Evolutionary conservation across 495 filamentous ascomycete species (phyloP).

Genomic region (Aspergillus biplanus): DNA sequence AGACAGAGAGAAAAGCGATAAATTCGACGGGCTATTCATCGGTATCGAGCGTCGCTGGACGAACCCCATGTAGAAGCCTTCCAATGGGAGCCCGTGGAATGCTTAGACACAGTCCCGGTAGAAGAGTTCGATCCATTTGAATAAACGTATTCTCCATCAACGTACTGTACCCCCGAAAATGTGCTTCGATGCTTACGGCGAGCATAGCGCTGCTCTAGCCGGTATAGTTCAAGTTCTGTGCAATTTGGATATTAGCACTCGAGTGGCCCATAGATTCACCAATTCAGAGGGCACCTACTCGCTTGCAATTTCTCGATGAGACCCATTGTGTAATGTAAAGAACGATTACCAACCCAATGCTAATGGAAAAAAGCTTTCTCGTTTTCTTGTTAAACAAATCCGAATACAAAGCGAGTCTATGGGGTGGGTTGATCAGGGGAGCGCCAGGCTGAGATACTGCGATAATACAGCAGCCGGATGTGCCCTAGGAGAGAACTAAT

Average conservation of each 20-base stretch:
- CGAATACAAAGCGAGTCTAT: not conserved
- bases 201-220: slow-evolving; percentile 90
- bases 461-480: not conserved
- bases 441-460: not conserved
- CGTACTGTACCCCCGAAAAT: slow-evolving; percentile 85
- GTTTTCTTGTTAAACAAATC: not conserved
- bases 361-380: not conserved
- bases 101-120: slow-evolving; percentile 46
- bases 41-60: slow-evolving; percentile 36
- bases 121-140: slow-evolving; percentile 40
- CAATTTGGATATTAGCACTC: slow-evolving; percentile 28
- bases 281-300: slow-evolving; percentile 39
- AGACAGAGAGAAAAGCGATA: slow-evolving; percentile 10
- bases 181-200: slow-evolving; percentile 82
- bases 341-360: not conserved
- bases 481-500: not conserved
- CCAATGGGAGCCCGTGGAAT: slow-evolving; percentile 47
- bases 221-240: slow-evolving; percentile 80
- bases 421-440: not conserved
- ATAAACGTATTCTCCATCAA: slow-evolving; percentile 92
- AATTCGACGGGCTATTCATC: slow-evolving; percentile 22
- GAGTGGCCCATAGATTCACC: not conserved
- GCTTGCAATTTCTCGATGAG: slow-evolving; percentile 61
- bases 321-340: slow-evolving; percentile 46
- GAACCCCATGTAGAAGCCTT: slow-evolving; percentile 38